Evolutionary conservation across 345 rosid genomes (phyloP).

Genomic region (Barbarea vulgaris): DNA sequence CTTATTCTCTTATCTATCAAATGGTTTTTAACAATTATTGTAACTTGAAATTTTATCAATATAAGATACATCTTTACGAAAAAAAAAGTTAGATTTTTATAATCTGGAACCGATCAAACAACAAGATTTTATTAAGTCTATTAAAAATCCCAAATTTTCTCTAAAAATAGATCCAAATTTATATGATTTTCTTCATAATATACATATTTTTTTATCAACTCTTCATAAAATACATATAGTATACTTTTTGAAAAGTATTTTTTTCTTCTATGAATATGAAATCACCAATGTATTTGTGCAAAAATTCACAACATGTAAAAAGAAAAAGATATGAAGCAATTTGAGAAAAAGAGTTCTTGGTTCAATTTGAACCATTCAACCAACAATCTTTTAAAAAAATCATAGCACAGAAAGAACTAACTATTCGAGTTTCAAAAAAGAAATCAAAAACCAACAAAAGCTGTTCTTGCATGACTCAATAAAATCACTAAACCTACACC

Average conservation of each 20-base stretch:
- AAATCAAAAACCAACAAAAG: neutral
- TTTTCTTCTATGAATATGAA: neutral
- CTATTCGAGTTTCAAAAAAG: constrained; percentile 12
- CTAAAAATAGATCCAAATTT: too few species aligned
- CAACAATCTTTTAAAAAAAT: constrained; percentile 27
- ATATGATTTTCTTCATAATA: neutral
- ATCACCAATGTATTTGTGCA: neutral
- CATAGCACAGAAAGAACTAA: constrained; percentile 36
- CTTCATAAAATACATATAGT: too few species aligned
- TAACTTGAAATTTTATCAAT: too few species aligned
- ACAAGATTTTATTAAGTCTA: too few species aligned
- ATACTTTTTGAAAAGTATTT: neutral
- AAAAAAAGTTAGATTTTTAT: too few species aligned
- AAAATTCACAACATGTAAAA: neutral
- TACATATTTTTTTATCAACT: too few species aligned
- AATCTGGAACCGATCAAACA: too few species aligned
- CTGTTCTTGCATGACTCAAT: constrained; percentile 42
- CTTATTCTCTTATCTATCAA: too few species aligned
- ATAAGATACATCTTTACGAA: too few species aligned
- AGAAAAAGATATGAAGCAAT: neutral
- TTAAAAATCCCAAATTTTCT: neutral
- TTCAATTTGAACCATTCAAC: constrained; percentile 40
- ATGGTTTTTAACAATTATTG: too few species aligned
- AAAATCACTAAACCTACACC: constrained; percentile 32
- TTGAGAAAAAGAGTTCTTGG: constrained; percentile 1